These are phyloP conservation scores for Conticribra weissflogii DNA, from an alignment of 108 stramenopile species.

Conservation along the genomic window DNA sequence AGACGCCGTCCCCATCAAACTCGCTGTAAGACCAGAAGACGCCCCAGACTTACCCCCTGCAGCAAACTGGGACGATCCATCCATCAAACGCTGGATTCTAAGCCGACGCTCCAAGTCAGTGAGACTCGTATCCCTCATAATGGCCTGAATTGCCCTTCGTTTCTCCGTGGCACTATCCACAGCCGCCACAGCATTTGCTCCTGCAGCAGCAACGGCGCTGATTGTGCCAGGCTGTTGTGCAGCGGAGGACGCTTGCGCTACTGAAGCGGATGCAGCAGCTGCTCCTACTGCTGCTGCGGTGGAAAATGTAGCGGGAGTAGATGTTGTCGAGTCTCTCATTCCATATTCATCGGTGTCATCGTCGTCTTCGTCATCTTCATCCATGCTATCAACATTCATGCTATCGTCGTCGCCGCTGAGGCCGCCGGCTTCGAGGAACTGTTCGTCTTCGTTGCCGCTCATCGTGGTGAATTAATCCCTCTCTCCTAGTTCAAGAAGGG, in stretches of 20 bases:
- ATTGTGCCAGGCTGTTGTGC: no score
- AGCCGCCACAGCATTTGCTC: not conserved
- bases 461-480: no score
- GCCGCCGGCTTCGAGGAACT: not conserved
- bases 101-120: constrained; percentile 71
- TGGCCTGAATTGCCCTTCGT: constrained; percentile 73
- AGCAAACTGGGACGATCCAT: constrained; percentile 54
- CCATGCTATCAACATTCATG: not conserved
- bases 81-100: constrained; percentile 80
- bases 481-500: no score
- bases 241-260: no score
- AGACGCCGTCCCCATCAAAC: not conserved
- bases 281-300: not conserved
- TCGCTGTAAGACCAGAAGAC: no score
- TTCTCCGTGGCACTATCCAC: constrained; percentile 63
- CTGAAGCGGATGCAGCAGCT: not conserved
- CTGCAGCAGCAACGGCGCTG: not conserved
- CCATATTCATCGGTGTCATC: constrained; percentile 1
- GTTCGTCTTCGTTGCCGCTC: not conserved
- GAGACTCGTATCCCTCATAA: constrained; percentile 73
- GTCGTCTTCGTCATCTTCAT: constrained; percentile 15
- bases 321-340: not conserved
- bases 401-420: constrained; percentile 4
- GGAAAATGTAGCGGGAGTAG: not conserved
- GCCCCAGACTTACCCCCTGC: no score